Percentiles rank a stretch among this genome's conserved stretches.
phyloP scores from a whole-genome alignment of 345 rosid species.

The Trapa bicornis region DNA sequence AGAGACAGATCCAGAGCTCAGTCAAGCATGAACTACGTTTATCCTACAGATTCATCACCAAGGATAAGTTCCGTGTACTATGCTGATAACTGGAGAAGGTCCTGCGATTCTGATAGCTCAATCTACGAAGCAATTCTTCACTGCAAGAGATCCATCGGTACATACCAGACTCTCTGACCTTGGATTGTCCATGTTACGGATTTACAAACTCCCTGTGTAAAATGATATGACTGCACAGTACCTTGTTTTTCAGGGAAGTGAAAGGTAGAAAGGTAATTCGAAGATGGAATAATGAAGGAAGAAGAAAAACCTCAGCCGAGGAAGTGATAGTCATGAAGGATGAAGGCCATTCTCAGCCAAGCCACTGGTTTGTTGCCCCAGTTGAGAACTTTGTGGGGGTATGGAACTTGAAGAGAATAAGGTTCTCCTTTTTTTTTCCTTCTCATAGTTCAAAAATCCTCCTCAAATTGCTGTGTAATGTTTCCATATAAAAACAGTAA shows the following conservation, averaged over 20 bases:
- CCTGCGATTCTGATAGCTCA: slow-evolving; percentile 16
- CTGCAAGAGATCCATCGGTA: slow-evolving; percentile 19
- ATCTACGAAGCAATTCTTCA: slow-evolving; percentile 20
- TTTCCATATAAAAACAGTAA: background rate
- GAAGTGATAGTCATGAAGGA: background rate
- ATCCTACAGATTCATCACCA: slow-evolving; percentile 57
- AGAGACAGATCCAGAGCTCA: slow-evolving; percentile 22
- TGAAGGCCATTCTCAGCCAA: background rate
- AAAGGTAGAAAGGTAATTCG: background rate
- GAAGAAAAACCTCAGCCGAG: background rate
- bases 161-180: background rate
- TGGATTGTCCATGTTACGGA: background rate
- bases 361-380: background rate
- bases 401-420: background rate
- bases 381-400: background rate
- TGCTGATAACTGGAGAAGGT: slow-evolving; percentile 39
- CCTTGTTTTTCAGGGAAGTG: background rate
- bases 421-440: background rate
- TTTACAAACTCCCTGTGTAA: background rate
- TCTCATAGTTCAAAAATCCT: background rate
- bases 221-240: background rate
- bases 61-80: slow-evolving; percentile 51
- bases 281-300: background rate
- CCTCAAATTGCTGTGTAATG: background rate
- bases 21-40: slow-evolving; percentile 29